Evolutionary conservation across 2,329 filamentous ascomycete genomes (phyloP).

Genomic region (Alternaria alternata): DNA sequence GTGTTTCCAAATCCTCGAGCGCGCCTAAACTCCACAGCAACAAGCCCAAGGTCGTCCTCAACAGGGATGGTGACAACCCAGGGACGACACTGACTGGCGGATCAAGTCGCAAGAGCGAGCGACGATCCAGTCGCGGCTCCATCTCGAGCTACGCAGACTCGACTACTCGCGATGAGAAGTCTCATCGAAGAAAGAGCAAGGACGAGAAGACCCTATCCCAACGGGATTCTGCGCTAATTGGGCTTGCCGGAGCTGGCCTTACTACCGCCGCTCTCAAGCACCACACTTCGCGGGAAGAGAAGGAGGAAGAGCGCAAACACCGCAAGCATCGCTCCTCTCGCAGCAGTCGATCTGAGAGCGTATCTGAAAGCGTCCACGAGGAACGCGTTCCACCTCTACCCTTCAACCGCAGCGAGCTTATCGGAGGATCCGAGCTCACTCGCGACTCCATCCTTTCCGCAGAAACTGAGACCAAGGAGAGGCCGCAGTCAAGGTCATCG

Average conservation of each 20-base stretch:
- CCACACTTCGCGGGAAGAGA: constrained; percentile 68
- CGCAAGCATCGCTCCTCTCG: constrained; percentile 58
- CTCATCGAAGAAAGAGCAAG: constrained; percentile 61
- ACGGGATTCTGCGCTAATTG: constrained; percentile 64
- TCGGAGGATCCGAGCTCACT: constrained; percentile 80
- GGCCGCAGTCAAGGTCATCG: constrained; percentile 68
- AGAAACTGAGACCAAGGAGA: constrained; percentile 67
- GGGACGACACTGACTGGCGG: constrained; percentile 65
- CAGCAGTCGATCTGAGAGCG: constrained; percentile 60
- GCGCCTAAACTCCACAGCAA: constrained; percentile 63
- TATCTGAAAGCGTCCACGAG: constrained; percentile 62
- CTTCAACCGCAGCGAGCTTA: constrained; percentile 79
- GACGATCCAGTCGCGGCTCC: constrained; percentile 62
- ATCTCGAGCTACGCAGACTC: constrained; percentile 52
- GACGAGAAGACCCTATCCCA: constrained; percentile 53
- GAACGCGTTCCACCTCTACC: constrained; percentile 81
- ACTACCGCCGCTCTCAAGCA: constrained; percentile 70
- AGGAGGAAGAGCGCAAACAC: constrained; percentile 53
- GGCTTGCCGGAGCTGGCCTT: constrained; percentile 62
- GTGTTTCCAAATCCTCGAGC: constrained; percentile 68
- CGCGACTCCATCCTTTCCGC: constrained; percentile 86
- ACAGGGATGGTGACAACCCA: constrained; percentile 66
- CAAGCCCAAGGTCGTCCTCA: constrained; percentile 69
- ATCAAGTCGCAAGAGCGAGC: constrained; percentile 60
- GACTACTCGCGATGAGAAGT: constrained; percentile 55